Conservation (phyloP, 2,329 filamentous ascomycete species). For the Epichloe sibirici region DNA sequence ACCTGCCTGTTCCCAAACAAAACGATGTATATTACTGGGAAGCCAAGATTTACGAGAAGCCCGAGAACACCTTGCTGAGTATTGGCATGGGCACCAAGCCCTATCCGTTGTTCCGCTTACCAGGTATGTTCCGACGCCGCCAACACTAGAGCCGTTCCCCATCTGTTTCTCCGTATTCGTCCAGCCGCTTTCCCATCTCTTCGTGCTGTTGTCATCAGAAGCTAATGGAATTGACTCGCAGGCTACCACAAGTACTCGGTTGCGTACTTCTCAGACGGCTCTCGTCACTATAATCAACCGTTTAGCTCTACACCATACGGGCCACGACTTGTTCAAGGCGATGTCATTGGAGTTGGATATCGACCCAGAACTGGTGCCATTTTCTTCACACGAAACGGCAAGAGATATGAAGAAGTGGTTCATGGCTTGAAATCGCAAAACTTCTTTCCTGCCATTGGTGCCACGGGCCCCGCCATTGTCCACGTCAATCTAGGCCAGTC, state of each 20-base stretch:
- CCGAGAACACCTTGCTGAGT: slow-evolving; percentile 73
- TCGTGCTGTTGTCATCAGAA: too few relatives aligned
- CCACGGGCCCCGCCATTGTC: slow-evolving; percentile 81
- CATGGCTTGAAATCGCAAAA: slow-evolving; percentile 92
- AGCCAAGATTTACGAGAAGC: slow-evolving; percentile 96
- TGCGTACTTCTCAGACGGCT: slow-evolving; percentile 80
- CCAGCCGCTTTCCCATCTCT: too few relatives aligned
- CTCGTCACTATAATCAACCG: slow-evolving; percentile 84
- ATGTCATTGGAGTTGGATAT: slow-evolving; percentile 93
- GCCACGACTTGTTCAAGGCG: slow-evolving; percentile 77
- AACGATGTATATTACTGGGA: slow-evolving; percentile 99
- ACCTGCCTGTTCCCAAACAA: slow-evolving; percentile 92
- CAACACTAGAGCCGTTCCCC: neutral
- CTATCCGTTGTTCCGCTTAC: slow-evolving; percentile 86
- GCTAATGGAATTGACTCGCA: slow-evolving; percentile 7
- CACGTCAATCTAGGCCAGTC: slow-evolving; percentile 98
- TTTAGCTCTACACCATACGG: slow-evolving; percentile 73
- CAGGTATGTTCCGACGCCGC: slow-evolving; percentile 47
- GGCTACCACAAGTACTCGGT: slow-evolving; percentile 88
- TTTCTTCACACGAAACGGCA: slow-evolving; percentile 97
- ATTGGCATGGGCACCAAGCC: slow-evolving; percentile 96
- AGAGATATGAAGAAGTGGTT: slow-evolving; percentile 87
- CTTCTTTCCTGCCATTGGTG: slow-evolving; percentile 94
- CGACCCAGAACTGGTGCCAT: slow-evolving; percentile 86
- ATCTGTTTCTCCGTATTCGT: neutral